phyloP scores from a whole-genome alignment of 345 rosid species.

The Dipteronia sinensis region DNA sequence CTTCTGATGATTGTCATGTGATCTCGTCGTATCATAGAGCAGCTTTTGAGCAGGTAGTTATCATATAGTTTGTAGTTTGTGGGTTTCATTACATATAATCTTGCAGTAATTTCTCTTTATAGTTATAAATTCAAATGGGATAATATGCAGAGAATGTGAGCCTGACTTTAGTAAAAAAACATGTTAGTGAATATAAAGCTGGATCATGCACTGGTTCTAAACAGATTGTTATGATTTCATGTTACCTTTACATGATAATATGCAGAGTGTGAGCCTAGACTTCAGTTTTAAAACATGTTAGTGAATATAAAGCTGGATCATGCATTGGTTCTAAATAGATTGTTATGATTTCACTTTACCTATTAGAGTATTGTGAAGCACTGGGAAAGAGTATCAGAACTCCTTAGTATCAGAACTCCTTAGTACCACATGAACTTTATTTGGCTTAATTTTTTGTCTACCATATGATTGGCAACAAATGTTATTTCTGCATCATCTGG shows the following conservation, averaged over 20 bases:
- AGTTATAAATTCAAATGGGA: background rate
- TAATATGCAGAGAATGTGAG: too few species aligned
- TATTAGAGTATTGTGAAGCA: background rate
- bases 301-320: background rate
- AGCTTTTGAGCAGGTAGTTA: conserved; percentile 63
- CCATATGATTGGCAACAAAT: background rate
- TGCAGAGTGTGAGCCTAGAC: background rate
- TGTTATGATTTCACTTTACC: background rate
- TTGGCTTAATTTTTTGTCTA: background rate
- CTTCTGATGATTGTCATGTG: conserved; percentile 74
- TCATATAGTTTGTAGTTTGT: conserved; percentile 3
- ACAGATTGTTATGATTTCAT: too few species aligned
- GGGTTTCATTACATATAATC: background rate
- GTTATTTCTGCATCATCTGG: background rate
- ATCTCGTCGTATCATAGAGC: conserved; percentile 84
- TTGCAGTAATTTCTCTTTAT: background rate
- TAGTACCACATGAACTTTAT: background rate
- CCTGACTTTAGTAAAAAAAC: too few species aligned
- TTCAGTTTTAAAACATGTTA: background rate
- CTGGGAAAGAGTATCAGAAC: background rate
- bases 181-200: too few species aligned
- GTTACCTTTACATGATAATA: too few species aligned
- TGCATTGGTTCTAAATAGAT: background rate
- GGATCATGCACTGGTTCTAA: too few species aligned
- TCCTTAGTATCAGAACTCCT: background rate